phyloP scores from a whole-genome alignment of 345 rosid species.

The Physaria fendleri region DNA sequence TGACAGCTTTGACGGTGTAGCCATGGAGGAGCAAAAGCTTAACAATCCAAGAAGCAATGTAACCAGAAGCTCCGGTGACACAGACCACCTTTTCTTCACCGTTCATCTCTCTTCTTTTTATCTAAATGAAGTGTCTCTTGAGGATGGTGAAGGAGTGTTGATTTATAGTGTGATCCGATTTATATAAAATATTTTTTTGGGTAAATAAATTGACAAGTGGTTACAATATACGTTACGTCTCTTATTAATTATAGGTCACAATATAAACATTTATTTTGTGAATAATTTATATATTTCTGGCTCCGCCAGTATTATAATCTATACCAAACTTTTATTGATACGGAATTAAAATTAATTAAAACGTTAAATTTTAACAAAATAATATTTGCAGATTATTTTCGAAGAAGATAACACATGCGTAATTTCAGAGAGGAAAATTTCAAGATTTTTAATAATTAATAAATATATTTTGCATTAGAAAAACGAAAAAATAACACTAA shows the following conservation, averaged over 20 bases:
- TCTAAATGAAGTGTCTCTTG: neutral
- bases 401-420: too few relatives aligned
- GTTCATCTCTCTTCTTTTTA: constrained; percentile 5
- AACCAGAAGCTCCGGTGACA: constrained; percentile 48
- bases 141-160: neutral
- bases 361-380: too few relatives aligned
- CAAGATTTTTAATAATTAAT: too few relatives aligned
- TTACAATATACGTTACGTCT: neutral
- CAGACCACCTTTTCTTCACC: constrained; percentile 32
- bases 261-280: too few relatives aligned
- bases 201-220: neutral
- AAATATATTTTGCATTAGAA: too few relatives aligned
- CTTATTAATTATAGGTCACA: neutral
- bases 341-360: too few relatives aligned
- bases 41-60: constrained; percentile 42
- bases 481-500: too few relatives aligned
- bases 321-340: too few relatives aligned
- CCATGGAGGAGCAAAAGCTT: constrained; percentile 39
- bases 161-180: neutral
- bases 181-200: neutral
- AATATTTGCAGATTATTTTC: too few relatives aligned
- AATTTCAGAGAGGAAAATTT: too few relatives aligned
- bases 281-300: too few relatives aligned
- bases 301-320: too few relatives aligned
- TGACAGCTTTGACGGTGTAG: constrained; percentile 43